Evolutionary conservation across 441 rosid species (phyloP).

Genomic region (Gossypium schwendimanii): DNA sequence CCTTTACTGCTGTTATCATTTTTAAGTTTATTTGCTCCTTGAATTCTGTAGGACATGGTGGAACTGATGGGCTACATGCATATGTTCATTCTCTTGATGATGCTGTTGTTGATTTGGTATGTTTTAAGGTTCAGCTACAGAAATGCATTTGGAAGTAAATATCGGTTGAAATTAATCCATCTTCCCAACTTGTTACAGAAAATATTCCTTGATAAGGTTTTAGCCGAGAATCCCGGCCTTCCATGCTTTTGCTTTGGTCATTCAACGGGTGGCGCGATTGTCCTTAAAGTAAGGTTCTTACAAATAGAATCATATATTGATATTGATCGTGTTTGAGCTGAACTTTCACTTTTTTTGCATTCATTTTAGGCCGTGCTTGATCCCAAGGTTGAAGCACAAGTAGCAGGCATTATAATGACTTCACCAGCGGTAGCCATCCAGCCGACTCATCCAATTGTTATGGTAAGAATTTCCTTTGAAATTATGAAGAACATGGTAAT

Average conservation of each 20-base stretch:
- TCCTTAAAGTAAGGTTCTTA: conserved; percentile 50
- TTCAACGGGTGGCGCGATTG: conserved; percentile 82
- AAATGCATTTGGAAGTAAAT: not conserved
- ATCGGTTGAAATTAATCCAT: not conserved
- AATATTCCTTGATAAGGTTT: conserved; percentile 52
- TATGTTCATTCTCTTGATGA: conserved; percentile 73
- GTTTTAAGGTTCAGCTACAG: conserved; percentile 10
- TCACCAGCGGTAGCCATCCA: conserved; percentile 94
- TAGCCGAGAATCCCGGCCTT: conserved; percentile 57
- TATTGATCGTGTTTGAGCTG: not conserved
- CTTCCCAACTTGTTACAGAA: conserved; percentile 35
- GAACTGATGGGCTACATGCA: conserved; percentile 87
- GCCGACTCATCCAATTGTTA: conserved; percentile 75
- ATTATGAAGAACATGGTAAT: not conserved
- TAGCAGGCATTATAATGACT: conserved; percentile 72
- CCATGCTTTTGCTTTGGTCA: conserved; percentile 90
- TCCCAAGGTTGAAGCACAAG: conserved; percentile 50
- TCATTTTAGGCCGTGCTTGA: conserved; percentile 57
- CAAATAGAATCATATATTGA: not conserved
- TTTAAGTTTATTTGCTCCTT: conserved; percentile 8
- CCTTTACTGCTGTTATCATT: not conserved
- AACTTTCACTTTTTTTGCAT: not conserved
- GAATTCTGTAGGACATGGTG: conserved; percentile 65
- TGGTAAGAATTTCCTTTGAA: conserved; percentile 28
- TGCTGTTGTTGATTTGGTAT: conserved; percentile 72